Evolutionary conservation across 331 rosid species (phyloP), one percentile per base, ranked within the genome.

Genomic region (Arachis monticola): DNA sequence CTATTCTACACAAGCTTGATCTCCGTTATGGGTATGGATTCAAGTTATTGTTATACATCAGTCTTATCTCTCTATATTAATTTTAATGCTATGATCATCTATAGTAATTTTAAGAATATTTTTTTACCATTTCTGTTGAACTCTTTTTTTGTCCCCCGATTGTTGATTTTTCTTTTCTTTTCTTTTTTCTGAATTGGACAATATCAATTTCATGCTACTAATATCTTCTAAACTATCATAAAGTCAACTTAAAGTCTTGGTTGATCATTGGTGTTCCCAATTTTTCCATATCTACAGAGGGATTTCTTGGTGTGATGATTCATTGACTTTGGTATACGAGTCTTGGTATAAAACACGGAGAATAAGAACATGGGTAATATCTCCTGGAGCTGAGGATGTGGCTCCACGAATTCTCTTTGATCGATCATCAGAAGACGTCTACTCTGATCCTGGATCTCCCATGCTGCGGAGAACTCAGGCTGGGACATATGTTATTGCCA

Each of bases 341-440:
- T 95, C 99, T 71, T 95, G 99, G 99, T 95, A 90, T 75, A 95
- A 95, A 87, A 92, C 97, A 66, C 84, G 97, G 70, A 77, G 79
- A 77, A 71, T 85, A 47, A 85, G 83, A 83, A 92, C 97, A 47
- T 95, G 99, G 97, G 86, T 88, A 14, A 80, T 92, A 68, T 83
- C 96, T 85, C 97, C 99, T 77, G 97, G 88, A 69, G 84, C 85
- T 64, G 81, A 82, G 66, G 96, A 88, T 51, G 74, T 71, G 64
- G 80, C 86, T 75, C 90, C 99, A 12, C 88, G 88, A 63, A 83
- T 95, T 81, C 86, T 95, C 40, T 92, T 95, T 78, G 99, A 95
- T 80, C 90, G 99, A 75, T 95, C 99, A 60, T 95, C 93, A 22
- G 99, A 95, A 90, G 99, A 95, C 82, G 97, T 95, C n/a, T 95